Base-by-base conservation (phyloP, 2,329 filamentous ascomycete genomes). In the Albophoma yamanashiensis region DNA sequence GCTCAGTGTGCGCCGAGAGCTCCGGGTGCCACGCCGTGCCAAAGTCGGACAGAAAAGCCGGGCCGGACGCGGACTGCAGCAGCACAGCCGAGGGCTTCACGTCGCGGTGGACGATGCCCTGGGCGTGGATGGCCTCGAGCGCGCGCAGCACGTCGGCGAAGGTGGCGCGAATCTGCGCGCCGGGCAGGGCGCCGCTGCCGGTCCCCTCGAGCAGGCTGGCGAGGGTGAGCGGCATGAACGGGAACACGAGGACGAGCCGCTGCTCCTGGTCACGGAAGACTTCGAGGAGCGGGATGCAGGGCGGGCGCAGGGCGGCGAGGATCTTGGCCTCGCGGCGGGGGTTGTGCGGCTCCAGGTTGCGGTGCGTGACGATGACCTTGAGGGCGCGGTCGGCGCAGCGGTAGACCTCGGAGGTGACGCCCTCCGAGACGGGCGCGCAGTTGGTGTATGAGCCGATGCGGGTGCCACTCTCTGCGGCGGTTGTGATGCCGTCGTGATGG, bases 21-120 rank as follows among this genome's bases (percentile, higher is more conserved):
- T 79, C 72, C 3, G 88, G 83, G 65, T 88, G 85, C 92, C 92
- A 97, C 11, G 92, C 85, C 45, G 94, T 95, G 57, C 94, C 93
- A 75, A 99, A 97, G 72, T 99, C 94, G 42, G 91, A 86, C 2
- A 99, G 80, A 66, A 87, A 89, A 4, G 89, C 90, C 5, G 91
- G 89, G 0, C 89, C 89, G 7, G 81, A 76, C 0, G 82, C 76
- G 0, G 87, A 84, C 50, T 81, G 77, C 55, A 96, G 80, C 11
- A 97, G 78, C 42, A 99, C 82, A 58, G 96, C 96, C 0, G 91
- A 92, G 0, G 94, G 94, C 69, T 99, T 99, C 70, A 99, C 78
- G 69, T 99, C 94, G 60, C 94, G 87, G 71, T 99, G 94, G 59
- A 99, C 88, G 61, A 99, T 92, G 9, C 85, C 88, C 31, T 84